Evolutionary conservation across 441 rosid genomes (phyloP).

Genomic region (Flueggea neowawraea): DNA sequence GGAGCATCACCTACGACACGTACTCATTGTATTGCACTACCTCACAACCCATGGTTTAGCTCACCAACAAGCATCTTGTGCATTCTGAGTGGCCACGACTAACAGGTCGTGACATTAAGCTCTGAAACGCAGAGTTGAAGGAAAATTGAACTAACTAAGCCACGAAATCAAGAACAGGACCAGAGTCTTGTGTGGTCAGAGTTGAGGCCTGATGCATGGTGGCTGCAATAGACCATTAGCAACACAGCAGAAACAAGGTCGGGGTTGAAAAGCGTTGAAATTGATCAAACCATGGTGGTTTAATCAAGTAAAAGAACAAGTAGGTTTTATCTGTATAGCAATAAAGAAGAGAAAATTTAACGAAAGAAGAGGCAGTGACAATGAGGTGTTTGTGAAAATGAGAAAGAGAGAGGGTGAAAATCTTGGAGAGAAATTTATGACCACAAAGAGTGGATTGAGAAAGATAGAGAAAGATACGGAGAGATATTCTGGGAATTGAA

Average conservation of each 20-base stretch:
- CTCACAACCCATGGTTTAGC: too few species aligned
- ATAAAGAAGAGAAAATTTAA: neutral
- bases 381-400: constrained; percentile 10
- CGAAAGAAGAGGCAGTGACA: neutral
- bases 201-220: constrained; percentile 64
- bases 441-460: neutral
- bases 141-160: constrained; percentile 46
- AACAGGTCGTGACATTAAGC: too few species aligned
- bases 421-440: neutral
- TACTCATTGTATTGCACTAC: too few species aligned
- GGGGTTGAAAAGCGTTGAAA: neutral
- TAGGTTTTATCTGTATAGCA: constrained; percentile 4
- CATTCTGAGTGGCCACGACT: too few species aligned
- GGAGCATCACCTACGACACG: too few species aligned
- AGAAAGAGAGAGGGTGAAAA: neutral
- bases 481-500: neutral
- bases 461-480: neutral
- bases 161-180: constrained; percentile 42
- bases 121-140: constrained; percentile 29
- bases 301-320: constrained; percentile 12
- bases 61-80: too few species aligned
- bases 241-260: neutral
- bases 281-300: constrained; percentile 27
- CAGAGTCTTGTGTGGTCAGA: constrained; percentile 45
- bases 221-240: neutral